Base-by-base conservation (phyloP, 2,329 filamentous ascomycete species). In the Anisogramma anomala region DNA sequence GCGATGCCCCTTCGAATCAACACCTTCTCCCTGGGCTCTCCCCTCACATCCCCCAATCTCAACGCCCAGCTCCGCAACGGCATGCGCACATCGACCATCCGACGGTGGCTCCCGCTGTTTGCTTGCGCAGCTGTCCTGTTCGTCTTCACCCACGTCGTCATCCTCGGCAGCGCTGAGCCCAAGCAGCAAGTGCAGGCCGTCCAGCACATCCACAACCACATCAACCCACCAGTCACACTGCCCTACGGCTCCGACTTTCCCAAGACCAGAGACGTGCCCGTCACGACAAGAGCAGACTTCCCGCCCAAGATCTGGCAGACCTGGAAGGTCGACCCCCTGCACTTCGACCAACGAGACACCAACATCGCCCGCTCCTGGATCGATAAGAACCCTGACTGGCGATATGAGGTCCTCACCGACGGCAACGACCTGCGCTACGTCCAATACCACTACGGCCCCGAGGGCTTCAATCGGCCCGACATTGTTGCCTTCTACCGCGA, bases 261-360 rank as follows among this genome's bases (percentile, higher is more conserved):
- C 34, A 31, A 39, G 54, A 49, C 50, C 51, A 48, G 50, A 35
- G 40, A 41, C 15, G 84, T 15, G 66, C 68, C 26, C 72, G 82
- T 48, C 82, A 83, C 71, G 73, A 71, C 41, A 58, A 56, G 23
- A n/a, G n/a, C 36, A 39, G 3, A 39, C 39, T 8, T 84, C 77
- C 51, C 81, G 70, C 5, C 68, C 41, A 85, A 84, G 58, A 81
- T 85, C 49, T 85, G 80, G 81, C 81, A 85, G 58, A 80, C 76
- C 0, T 85, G 81, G 81, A 85, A 84, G 56, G 71, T 79, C 20
- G 71, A 79, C 47, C 76, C 80, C 2, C 63, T 83, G 25, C 65
- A 66, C 2, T 83, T 84, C 52, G 79, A 82, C 48, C 68, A 77
- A 52, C 68, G 74, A 39, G 78, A 84, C 51, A 62, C 72, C 23